These are phyloP conservation scores for Citeromyces nyonsensis DNA, from an alignment of 805 yeast species.

Conservation along the genomic window DNA sequence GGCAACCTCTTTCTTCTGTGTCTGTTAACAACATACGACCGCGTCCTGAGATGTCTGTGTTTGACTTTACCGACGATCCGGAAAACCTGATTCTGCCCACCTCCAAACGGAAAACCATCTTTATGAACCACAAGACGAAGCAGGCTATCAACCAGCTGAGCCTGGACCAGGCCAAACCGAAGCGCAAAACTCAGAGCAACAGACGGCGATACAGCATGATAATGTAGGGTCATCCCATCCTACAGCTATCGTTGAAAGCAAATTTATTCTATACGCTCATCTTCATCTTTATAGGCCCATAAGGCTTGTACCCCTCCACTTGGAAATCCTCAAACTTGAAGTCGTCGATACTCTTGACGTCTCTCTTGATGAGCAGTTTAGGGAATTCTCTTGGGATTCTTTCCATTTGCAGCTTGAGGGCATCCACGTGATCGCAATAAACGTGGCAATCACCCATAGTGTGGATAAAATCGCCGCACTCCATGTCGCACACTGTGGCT, in stretches of 20 bases:
- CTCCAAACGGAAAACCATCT: not conserved
- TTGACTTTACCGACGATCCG: slow-evolving; percentile 20
- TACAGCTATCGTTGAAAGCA: too few species aligned
- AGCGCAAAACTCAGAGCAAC: slow-evolving; percentile 3
- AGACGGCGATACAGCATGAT: slow-evolving; percentile 5
- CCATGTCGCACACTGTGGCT: slow-evolving; percentile 90
- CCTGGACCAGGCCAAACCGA: not conserved
- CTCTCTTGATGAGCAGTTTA: slow-evolving; percentile 50
- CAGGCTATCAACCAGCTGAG: too few species aligned
- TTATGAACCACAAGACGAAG: not conserved
- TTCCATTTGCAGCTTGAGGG: slow-evolving; percentile 62
- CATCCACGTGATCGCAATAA: slow-evolving; percentile 85
- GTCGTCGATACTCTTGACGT: slow-evolving; percentile 65
- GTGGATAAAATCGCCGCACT: slow-evolving; percentile 89
- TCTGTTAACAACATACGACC: slow-evolving; percentile 6
- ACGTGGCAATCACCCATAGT: slow-evolving; percentile 97
- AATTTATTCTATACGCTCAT: slow-evolving; percentile 66
- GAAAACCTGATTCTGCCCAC: slow-evolving; percentile 8
- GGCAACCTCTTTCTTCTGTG: slow-evolving; percentile 1
- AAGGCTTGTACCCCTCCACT: slow-evolving; percentile 66
- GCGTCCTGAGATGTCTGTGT: slow-evolving; percentile 19
- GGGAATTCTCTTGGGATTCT: slow-evolving; percentile 79
- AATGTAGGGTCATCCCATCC: too few species aligned
- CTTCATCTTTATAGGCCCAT: slow-evolving; percentile 78
- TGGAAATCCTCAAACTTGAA: slow-evolving; percentile 83